Evolutionary conservation across 768 basidiomycete species (phyloP), one percentile per base, ranked within the genome.

Genomic region (Panaeolus cyanescens): DNA sequence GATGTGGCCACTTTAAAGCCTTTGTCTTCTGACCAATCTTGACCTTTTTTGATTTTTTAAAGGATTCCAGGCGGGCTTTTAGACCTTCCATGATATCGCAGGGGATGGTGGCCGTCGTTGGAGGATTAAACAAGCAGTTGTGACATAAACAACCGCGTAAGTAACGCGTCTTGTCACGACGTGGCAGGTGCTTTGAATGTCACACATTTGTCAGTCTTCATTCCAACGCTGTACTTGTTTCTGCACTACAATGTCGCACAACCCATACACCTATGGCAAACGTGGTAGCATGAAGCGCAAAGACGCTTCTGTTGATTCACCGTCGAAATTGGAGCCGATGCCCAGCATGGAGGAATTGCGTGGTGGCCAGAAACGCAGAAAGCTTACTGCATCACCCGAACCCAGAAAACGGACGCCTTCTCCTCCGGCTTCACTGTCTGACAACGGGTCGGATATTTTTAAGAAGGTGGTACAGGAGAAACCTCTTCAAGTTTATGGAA

Each of bases 1-100:
- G 83, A 65, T 96, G 92, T 0, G 94, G 90, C 93, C 94, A 98
- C 75, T 86, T 90, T n/a, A 85, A 65, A 37, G 76, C 74, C 1
- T 74, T 65, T 0, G 76, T 77, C 70, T 83, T 88, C 59, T 70
- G 64, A 0, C 82, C 75, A n/a, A 80, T 83, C 75, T 84, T 91
- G 60, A 85, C 76, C 64, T 88, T 82, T 65, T 83, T 85, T 0
- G 86, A 68, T 74, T 87, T 88, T 7, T 75, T 65, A 71, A 93
- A 95, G 0, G 93, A 92, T 40, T 84, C 83, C 62, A 92, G 72
- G 19, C 93, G 85, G 55, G 77, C 76, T 68, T 84, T 74, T 45
- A 84, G 75, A 57, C 77, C 73, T 63, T 89, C 82, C 87, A 89
- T 87, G 31, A 65, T 63, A 39, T 61, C 60, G 15, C 64, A 59